phyloP scores from a whole-genome alignment of 2,329 filamentous ascomycete species.

The Colletotrichum eleusines region DNA sequence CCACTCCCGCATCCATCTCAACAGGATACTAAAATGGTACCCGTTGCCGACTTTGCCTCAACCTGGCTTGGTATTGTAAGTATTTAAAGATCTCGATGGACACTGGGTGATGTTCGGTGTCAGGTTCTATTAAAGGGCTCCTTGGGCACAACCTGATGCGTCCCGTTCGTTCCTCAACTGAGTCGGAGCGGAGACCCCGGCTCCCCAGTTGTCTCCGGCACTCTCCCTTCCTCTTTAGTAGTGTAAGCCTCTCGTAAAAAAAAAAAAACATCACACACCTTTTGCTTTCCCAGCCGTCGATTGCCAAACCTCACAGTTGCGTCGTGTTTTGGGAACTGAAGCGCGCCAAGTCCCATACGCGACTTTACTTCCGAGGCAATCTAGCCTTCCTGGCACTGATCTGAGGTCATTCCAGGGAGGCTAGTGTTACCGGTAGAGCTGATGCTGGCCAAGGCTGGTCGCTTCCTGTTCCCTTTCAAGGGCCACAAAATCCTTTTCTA shows the following conservation, averaged over 20 bases:
- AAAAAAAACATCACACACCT: not conserved
- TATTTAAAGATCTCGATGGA: conserved; percentile 38
- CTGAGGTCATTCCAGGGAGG: no score
- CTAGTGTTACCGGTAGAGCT: not conserved
- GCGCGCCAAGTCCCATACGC: conserved; percentile 9
- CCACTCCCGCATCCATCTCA: conserved; percentile 1
- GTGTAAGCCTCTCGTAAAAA: not conserved
- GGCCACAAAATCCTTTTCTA: not conserved
- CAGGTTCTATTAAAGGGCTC: conserved; percentile 33
- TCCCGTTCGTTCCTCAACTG: conserved; percentile 12
- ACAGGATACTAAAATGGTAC: conserved; percentile 11
- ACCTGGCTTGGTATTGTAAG: conserved; percentile 16
- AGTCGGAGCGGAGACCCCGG: conserved; percentile 14
- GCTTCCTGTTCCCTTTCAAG: not conserved
- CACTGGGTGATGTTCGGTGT: conserved; percentile 9
- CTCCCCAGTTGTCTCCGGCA: not conserved
- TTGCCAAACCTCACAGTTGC: not conserved
- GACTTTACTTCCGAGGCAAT: conserved; percentile 5
- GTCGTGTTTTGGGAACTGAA: not conserved
- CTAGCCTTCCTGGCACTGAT: conserved; percentile 18
- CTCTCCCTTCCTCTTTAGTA: not conserved
- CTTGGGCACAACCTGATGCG: conserved; percentile 28
- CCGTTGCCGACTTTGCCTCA: conserved; percentile 25
- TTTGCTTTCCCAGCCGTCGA: conserved; percentile 5
- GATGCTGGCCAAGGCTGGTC: not conserved